Evolutionary conservation across 2,329 filamentous ascomycete species (phyloP).

Genomic region (Arthrobotrys megalospora): DNA sequence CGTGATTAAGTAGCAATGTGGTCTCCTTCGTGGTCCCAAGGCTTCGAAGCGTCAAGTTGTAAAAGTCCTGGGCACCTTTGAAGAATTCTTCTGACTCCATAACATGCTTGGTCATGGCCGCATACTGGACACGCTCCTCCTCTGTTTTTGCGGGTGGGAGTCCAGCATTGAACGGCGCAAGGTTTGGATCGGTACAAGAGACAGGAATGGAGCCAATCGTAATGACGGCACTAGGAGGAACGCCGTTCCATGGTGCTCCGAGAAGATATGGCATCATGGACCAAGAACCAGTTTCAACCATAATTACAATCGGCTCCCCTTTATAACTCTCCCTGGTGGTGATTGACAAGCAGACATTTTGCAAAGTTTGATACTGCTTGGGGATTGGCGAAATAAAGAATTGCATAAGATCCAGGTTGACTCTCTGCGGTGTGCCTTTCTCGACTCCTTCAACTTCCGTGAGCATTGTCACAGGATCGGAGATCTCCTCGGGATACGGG

Average conservation of each 20-base stretch:
- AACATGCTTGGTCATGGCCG: conserved; percentile 62
- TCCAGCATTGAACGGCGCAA: conserved; percentile 67
- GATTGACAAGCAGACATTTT: conserved; percentile 66
- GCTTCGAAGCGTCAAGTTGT: conserved; percentile 64
- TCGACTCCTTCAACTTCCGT: conserved; percentile 62
- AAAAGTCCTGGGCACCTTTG: conserved; percentile 63
- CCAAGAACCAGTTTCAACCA: conserved; percentile 68
- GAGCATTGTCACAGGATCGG: conserved; percentile 58
- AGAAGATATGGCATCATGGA: conserved; percentile 67
- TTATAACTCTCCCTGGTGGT: conserved; percentile 46
- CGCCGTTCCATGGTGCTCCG: conserved; percentile 66
- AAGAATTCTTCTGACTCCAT: conserved; percentile 33
- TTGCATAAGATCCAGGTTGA: conserved; percentile 66
- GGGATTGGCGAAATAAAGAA: conserved; percentile 67
- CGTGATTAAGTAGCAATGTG: conserved; percentile 34
- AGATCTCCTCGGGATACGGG: conserved; percentile 64
- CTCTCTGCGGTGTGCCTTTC: conserved; percentile 62
- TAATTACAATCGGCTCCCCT: conserved; percentile 66
- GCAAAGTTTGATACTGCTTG: conserved; percentile 65
- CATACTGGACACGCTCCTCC: conserved; percentile 67
- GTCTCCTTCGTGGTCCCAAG: conserved; percentile 65
- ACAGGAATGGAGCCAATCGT: conserved; percentile 68
- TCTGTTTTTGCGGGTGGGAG: conserved; percentile 67
- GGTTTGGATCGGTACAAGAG: conserved; percentile 67
- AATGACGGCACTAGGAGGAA: conserved; percentile 67